phyloP scores from a whole-genome alignment of 495 filamentous ascomycete species.

The Elasticomyces elasticus region DNA sequence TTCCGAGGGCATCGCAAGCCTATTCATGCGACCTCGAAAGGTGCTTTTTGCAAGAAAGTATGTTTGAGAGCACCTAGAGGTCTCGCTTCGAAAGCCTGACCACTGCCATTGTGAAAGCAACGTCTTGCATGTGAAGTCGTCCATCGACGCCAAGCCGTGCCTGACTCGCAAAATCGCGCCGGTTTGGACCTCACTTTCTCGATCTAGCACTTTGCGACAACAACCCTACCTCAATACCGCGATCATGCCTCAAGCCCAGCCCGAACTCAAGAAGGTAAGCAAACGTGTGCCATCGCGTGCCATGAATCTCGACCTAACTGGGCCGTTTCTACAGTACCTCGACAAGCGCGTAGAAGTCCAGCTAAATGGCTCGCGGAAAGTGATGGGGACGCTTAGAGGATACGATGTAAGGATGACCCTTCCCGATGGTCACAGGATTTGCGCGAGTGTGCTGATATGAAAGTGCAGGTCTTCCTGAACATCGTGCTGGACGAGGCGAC shows the following conservation, averaged over 20 bases:
- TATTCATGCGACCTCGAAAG: too few species aligned
- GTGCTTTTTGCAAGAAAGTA: too few species aligned
- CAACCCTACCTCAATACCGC: constrained; percentile 1
- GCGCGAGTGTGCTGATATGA: not conserved
- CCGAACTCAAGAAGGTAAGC: constrained; percentile 91
- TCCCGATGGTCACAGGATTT: not conserved
- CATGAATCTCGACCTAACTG: not conserved
- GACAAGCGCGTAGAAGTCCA: constrained; percentile 98
- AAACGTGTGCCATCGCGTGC: not conserved
- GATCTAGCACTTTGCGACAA: not conserved
- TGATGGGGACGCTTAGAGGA: constrained; percentile 84
- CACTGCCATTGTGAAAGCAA: too few species aligned
- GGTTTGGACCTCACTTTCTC: not conserved
- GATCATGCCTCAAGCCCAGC: constrained; percentile 97
- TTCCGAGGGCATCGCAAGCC: not conserved
- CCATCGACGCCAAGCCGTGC: not conserved
- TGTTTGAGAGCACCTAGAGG: too few species aligned
- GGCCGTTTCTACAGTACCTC: constrained; percentile 62
- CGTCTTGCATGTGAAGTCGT: too few species aligned
- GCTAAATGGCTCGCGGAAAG: constrained; percentile 93
- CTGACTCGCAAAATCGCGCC: not conserved
- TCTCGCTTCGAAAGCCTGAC: too few species aligned
- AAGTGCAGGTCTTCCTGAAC: constrained; percentile 82
- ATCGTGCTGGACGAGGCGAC: constrained; percentile 97
- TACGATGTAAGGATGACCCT: constrained; percentile 61